These are phyloP conservation scores for Irpex sp. DNA, from an alignment of 1,284 basidiomycete species.

Conservation along the genomic window DNA sequence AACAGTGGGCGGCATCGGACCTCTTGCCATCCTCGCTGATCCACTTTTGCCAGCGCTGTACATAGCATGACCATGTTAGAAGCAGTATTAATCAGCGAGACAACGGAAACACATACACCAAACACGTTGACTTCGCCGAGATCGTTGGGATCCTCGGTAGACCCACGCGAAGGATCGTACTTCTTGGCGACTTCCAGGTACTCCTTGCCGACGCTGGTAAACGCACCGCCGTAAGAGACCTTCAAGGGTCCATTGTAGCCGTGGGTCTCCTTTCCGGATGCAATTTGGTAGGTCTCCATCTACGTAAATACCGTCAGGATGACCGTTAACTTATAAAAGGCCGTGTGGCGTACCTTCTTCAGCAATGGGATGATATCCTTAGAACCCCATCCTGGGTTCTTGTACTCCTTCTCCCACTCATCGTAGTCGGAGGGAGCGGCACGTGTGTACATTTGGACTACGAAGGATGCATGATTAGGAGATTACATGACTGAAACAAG, in stretches of 20 bases:
- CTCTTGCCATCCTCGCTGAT: slow-evolving; percentile 37
- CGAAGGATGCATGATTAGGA: background rate
- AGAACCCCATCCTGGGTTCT: slow-evolving; percentile 48
- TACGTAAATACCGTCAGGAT: background rate
- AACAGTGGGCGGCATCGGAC: slow-evolving; percentile 52
- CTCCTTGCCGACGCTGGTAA: slow-evolving; percentile 12
- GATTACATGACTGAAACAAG: slow-evolving; percentile 13
- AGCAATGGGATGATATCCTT: slow-evolving; percentile 41
- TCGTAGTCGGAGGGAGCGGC: slow-evolving; percentile 49
- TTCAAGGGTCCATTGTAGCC: slow-evolving; percentile 17
- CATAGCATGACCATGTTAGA: background rate
- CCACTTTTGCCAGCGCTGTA: slow-evolving; percentile 3
- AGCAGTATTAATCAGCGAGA: background rate
- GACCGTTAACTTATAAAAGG: background rate
- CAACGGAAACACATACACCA: slow-evolving; percentile 4
- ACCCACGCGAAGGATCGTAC: slow-evolving; percentile 14
- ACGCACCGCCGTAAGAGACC: slow-evolving; percentile 14
- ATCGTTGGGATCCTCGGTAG: slow-evolving; percentile 14
- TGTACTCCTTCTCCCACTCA: slow-evolving; percentile 39
- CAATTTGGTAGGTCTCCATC: slow-evolving; percentile 8
- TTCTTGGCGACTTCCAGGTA: slow-evolving; percentile 14
- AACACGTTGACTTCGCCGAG: slow-evolving; percentile 16
- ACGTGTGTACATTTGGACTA: slow-evolving; percentile 28
- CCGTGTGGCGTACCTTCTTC: slow-evolving; percentile 35
- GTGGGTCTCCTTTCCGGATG: slow-evolving; percentile 14